A percentile compares a stretch with the other conserved stretches of the same genome.
These are phyloP conservation scores for Haplosporangium gracile DNA, from an alignment of 192 early-diverging fungal genomes.

Conservation along the genomic window DNA sequence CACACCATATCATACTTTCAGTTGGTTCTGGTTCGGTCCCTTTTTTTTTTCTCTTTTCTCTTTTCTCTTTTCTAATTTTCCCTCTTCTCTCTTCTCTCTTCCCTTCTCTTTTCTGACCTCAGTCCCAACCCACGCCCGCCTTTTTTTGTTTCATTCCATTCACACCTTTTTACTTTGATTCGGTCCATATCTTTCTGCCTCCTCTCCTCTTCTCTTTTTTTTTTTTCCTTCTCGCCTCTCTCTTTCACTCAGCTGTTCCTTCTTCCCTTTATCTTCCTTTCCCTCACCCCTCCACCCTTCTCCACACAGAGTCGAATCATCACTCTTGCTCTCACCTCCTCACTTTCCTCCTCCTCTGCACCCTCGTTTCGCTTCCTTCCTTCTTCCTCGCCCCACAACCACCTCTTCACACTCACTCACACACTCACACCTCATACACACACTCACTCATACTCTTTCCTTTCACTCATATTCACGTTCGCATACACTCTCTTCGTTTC, in stretches of 20 bases:
- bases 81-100: background rate
- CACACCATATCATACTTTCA: background rate
- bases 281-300: background rate
- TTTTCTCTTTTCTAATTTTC: no score
- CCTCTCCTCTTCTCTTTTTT: no score
- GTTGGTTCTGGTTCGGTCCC: background rate
- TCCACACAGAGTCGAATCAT: background rate
- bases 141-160: background rate
- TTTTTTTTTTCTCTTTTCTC: background rate
- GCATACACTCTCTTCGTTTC: background rate
- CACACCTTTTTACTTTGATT: background rate
- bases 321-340: constrained; percentile 7
- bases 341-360: background rate
- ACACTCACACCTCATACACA: background rate
- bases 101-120: background rate
- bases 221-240: background rate
- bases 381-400: background rate
- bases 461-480: background rate
- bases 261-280: background rate
- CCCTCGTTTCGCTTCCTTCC: background rate
- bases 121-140: background rate
- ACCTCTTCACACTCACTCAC: background rate
- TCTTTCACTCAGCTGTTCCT: background rate
- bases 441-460: background rate
- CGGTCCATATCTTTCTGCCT: background rate